Evolutionary conservation across 371 early-diverging fungal genomes (phyloP), one percentile per base, ranked within the genome.

Genomic region (Synchytrium microbalum): DNA sequence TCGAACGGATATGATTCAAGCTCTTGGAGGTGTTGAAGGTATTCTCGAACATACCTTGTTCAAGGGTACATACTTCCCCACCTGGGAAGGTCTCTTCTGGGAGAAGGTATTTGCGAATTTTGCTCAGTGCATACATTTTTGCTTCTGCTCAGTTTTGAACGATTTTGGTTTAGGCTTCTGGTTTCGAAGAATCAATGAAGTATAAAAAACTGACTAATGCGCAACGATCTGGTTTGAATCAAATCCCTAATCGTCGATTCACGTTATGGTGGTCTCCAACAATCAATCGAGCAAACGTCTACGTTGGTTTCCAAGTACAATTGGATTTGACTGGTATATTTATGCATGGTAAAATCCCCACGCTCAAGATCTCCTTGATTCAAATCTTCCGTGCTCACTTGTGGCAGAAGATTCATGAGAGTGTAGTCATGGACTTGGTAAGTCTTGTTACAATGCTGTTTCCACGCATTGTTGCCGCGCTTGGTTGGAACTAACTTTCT

Each of bases 261-360:
- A 97, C 96, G 2, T 84, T 99, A 33, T 99, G 99, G 99, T 99
- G 99, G 99, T 93, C 93, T 31, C 99, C 99, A 10, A 98, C 98
- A 1, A 96, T 99, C 72, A 99, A 99, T 73, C 86, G 93, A 59
- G 86, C 92, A 62, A 94, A 97, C 72, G 98, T 99, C 26, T 98
- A 98, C 75, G 94, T 99, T 63, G 99, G 99, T 79, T 98, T 98
- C 94, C 95, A 96, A 77, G 96, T 93, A 58, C 96, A 95, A 76
- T 83, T 99, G 62, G 99, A 99, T 85, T 78, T 94, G 71, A 99
- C 99, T 2, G 97, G 97, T 75, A 98, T 99, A 59, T 92, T 93
- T 74, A 96, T 99, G 98, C 94, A 98, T 79, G 99, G 99, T 69
- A 99, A 99, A 82, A 91, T 99, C 67, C 95, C 99, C 27, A 99